These are phyloP conservation scores for Salvia sclarea DNA, from an alignment of 305 asterid genomes.

Conservation along the genomic window DNA sequence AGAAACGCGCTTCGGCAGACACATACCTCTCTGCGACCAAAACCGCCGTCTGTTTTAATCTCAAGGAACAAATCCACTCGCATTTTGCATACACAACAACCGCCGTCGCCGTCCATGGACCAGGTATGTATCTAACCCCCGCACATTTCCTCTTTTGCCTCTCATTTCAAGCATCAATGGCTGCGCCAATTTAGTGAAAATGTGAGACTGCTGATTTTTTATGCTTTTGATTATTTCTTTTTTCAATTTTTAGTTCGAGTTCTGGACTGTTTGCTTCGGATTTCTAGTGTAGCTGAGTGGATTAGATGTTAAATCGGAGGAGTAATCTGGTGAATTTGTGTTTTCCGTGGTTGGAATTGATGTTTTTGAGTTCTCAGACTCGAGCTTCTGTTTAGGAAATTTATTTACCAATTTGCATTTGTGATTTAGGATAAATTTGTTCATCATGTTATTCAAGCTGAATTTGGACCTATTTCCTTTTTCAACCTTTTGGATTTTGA, in stretches of 20 bases:
- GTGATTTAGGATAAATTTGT: too few species aligned
- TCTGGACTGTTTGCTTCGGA: constrained; percentile 24
- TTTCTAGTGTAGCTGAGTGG: constrained; percentile 28
- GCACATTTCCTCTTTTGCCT: constrained; percentile 23
- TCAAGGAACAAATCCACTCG: background rate
- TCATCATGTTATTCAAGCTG: constrained; percentile 12
- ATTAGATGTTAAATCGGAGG: constrained; percentile 11
- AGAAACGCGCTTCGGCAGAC: constrained; percentile 29
- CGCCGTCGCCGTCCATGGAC: constrained; percentile 31
- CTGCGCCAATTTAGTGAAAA: background rate
- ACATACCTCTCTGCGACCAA: constrained; percentile 21
- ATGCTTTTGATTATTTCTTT: background rate
- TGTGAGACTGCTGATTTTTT: constrained; percentile 8
- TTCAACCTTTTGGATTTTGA: background rate
- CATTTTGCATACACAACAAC: constrained; percentile 18
- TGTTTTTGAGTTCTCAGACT: constrained; percentile 1
- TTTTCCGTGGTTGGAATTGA: background rate
- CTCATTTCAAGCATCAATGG: constrained; percentile 9
- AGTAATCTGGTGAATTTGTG: background rate
- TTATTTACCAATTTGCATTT: constrained; percentile 2
- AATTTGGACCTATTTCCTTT: background rate
- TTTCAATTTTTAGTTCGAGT: background rate
- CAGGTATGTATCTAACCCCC: constrained; percentile 33
- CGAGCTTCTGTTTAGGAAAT: background rate
- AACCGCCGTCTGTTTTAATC: constrained; percentile 36